These are phyloP conservation scores for Phaffomyces opuntiae DNA, from an alignment of 805 yeast species.

Conservation along the genomic window DNA sequence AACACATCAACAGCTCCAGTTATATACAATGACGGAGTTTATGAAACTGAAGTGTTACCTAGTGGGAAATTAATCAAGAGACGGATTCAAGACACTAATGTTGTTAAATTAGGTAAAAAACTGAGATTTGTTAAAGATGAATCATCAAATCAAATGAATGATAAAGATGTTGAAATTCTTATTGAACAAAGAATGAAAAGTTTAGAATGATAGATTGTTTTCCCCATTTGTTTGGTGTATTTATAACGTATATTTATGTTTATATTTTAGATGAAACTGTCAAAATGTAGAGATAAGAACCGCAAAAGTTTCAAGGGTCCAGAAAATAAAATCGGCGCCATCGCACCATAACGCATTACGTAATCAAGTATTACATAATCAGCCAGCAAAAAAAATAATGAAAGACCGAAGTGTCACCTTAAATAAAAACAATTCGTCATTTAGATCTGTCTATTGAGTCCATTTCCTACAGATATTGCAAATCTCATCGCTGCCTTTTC, in stretches of 20 bases:
- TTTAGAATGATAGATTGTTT: constrained; percentile 19
- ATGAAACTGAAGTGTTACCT: constrained; percentile 57
- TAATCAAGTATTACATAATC: no score
- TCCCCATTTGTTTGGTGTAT: not conserved
- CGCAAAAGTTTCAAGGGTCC: no score
- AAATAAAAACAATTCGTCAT: no score
- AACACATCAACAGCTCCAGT: constrained; percentile 17
- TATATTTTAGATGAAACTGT: no score
- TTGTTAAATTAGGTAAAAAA: constrained; percentile 31
- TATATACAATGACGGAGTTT: constrained; percentile 23
- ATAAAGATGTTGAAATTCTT: constrained; percentile 45
- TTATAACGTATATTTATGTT: not conserved
- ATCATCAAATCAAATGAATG: constrained; percentile 1
- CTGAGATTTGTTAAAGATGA: constrained; percentile 26
- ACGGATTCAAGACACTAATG: constrained; percentile 23
- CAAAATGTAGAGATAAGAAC: no score
- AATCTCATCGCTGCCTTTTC: not conserved
- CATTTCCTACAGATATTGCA: no score
- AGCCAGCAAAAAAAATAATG: no score
- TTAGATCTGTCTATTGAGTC: no score
- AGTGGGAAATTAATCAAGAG: constrained; percentile 60
- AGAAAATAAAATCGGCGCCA: no score
- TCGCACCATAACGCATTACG: not conserved
- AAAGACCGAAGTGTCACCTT: no score
- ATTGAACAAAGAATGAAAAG: constrained; percentile 41